These are phyloP conservation scores for Linum usitatissimum DNA, from an alignment of 345 rosid genomes.

Conservation along the genomic window DNA sequence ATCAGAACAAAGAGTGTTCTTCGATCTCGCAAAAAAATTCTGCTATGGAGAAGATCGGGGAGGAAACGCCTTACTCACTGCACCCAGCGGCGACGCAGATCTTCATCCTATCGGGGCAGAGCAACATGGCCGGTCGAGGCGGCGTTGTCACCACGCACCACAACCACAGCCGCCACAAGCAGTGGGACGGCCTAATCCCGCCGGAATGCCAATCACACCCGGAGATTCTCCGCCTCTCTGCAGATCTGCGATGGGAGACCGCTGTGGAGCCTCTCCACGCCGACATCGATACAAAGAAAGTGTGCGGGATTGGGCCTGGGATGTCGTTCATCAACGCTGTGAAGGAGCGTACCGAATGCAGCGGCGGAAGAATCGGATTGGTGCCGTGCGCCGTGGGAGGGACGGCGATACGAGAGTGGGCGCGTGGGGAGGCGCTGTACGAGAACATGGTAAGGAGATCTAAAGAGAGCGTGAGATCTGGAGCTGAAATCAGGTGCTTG, in stretches of 20 bases:
- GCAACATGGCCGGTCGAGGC: slow-evolving; percentile 93
- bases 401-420: slow-evolving; percentile 79
- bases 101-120: slow-evolving; percentile 83
- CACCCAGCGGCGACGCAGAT: slow-evolving; percentile 25
- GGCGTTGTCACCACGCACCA: slow-evolving; percentile 34
- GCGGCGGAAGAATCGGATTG: slow-evolving; percentile 28
- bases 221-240: slow-evolving; percentile 46
- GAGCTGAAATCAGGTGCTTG: slow-evolving; percentile 63
- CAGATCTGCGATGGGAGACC: slow-evolving; percentile 55
- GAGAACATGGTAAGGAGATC: slow-evolving; percentile 62
- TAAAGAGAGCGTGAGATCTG: slow-evolving; percentile 39
- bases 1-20: too few relatives aligned
- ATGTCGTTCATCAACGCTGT: slow-evolving; percentile 70
- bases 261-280: slow-evolving; percentile 73
- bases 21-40: too few relatives aligned
- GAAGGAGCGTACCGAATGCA: slow-evolving; percentile 8
- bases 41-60: neutral
- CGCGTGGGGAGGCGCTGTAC: slow-evolving; percentile 53
- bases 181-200: slow-evolving; percentile 66
- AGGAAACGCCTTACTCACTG: slow-evolving; percentile 1
- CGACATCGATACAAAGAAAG: slow-evolving; percentile 57
- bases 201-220: slow-evolving; percentile 47
- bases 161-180: slow-evolving; percentile 19
- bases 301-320: slow-evolving; percentile 82
- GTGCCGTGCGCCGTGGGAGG: slow-evolving; percentile 92